Evolutionary conservation across 805 yeast genomes (phyloP).

Genomic region (Teunomyces pallodes): DNA sequence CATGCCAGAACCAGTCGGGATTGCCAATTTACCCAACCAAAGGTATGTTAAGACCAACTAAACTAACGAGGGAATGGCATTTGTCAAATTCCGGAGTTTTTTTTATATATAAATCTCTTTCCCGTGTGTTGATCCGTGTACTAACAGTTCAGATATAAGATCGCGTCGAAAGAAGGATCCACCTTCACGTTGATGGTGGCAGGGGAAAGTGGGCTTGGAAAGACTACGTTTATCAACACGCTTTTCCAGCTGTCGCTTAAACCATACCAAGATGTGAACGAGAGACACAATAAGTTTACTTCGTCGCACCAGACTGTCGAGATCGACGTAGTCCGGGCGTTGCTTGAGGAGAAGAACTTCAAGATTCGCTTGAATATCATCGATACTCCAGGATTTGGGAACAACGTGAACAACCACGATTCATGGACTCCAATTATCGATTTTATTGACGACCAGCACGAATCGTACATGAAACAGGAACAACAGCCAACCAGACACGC

Average conservation of each 20-base stretch:
- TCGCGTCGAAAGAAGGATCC: conserved; percentile 72
- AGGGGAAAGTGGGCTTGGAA: conserved; percentile 91
- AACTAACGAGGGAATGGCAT: no score
- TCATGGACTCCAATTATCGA: conserved; percentile 86
- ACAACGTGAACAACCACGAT: conserved; percentile 78
- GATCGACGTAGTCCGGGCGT: conserved; percentile 75
- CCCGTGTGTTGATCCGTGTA: background rate
- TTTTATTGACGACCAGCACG: conserved; percentile 90
- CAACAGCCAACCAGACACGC: conserved; percentile 77
- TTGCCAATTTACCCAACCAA: conserved; percentile 72
- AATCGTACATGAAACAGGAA: conserved; percentile 84
- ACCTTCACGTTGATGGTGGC: conserved; percentile 80
- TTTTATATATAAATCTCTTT: no score
- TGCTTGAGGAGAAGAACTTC: conserved; percentile 81
- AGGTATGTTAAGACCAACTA: conserved; percentile 41
- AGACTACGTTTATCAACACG: conserved; percentile 87
- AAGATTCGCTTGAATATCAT: conserved; percentile 72
- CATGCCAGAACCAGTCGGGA: conserved; percentile 63
- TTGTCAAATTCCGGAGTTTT: no score
- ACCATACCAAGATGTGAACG: conserved; percentile 52
- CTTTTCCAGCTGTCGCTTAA: conserved; percentile 74
- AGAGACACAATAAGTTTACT: conserved; percentile 57
- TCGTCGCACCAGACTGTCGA: conserved; percentile 64
- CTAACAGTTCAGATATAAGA: conserved; percentile 52
- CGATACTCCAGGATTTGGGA: conserved; percentile 95